phyloP scores from a whole-genome alignment of 139 green algal species.

The Yamagishiella unicocca region DNA sequence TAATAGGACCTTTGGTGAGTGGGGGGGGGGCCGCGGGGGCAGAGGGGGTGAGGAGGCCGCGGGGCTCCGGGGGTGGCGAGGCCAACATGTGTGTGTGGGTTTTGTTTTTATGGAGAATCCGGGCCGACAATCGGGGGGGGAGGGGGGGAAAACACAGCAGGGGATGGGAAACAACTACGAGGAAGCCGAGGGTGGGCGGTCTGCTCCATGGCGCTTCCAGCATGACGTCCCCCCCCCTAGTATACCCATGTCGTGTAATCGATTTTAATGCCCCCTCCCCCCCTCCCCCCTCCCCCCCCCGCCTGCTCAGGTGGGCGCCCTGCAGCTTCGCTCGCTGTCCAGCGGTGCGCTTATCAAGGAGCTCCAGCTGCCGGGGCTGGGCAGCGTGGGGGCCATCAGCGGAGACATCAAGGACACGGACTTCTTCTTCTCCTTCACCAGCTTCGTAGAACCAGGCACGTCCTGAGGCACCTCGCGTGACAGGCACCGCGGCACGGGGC shows the following conservation, averaged over 20 bases:
- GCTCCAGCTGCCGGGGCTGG: conserved; percentile 78
- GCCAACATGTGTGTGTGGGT: too few relatives aligned
- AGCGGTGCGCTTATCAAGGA: conserved; percentile 56
- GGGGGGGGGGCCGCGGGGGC: neutral
- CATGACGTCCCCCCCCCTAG: too few relatives aligned
- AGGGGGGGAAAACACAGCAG: too few relatives aligned
- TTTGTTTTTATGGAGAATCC: too few relatives aligned
- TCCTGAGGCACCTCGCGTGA: too few relatives aligned
- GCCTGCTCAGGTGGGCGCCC: conserved; percentile 21
- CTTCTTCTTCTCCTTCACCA: conserved; percentile 86
- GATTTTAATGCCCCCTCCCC: neutral
- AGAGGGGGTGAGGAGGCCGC: neutral
- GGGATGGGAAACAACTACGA: too few relatives aligned
- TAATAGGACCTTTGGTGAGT: neutral
- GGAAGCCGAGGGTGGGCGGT: too few relatives aligned
- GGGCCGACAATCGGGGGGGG: too few relatives aligned
- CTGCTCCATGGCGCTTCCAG: too few relatives aligned
- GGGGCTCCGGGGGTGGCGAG: too few relatives aligned
- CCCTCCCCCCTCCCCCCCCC: neutral
- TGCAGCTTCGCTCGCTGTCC: conserved; percentile 77
- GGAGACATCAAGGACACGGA: conserved; percentile 74
- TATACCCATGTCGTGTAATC: too few relatives aligned
- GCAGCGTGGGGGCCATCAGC: conserved; percentile 69
- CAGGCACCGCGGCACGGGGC: too few relatives aligned
- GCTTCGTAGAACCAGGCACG: conserved; percentile 62